A percentile compares a stretch with the other conserved stretches of the same genome.
Conservation (phyloP, 768 basidiomycete species). For the Auricularia sp. region DNA sequence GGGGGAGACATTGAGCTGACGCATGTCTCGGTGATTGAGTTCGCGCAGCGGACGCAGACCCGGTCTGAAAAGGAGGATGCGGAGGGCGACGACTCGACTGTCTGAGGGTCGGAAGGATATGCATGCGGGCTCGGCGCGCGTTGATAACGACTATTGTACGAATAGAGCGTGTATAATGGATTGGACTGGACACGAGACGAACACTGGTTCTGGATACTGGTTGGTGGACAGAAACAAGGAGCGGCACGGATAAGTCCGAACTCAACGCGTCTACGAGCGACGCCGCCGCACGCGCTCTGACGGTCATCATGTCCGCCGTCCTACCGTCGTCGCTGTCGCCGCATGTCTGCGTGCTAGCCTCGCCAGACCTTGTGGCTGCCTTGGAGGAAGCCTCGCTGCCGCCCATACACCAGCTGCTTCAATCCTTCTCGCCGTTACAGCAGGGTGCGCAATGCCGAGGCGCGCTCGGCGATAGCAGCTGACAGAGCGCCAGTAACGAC, state of each 20-base stretch:
- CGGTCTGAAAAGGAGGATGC: not conserved
- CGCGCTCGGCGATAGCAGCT: constrained; percentile 3
- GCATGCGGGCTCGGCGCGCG: too few relatives aligned
- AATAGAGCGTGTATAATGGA: not conserved
- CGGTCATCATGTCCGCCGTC: constrained; percentile 22
- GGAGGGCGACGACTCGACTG: too few relatives aligned
- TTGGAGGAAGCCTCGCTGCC: constrained; percentile 52
- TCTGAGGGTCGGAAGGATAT: too few relatives aligned
- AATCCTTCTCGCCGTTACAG: constrained; percentile 76
- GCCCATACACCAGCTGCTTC: constrained; percentile 59
- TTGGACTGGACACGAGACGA: too few relatives aligned
- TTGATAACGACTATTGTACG: not conserved
- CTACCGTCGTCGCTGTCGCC: constrained; percentile 72
- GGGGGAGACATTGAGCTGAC: not conserved
- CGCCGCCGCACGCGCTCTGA: not conserved
- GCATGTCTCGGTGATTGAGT: not conserved
- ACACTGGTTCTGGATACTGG: not conserved
- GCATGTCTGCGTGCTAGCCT: constrained; percentile 65
- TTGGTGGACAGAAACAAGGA: not conserved
- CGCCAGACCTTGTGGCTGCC: constrained; percentile 57
- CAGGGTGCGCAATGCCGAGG: constrained; percentile 42
- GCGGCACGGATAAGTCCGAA: not conserved
- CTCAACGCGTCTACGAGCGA: not conserved
- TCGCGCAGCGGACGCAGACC: not conserved
- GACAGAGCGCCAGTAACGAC: constrained; percentile 51